A percentile compares a stretch with the other conserved stretches of the same genome.
Evolutionary conservation across 371 early-diverging fungal genomes (phyloP).

Genomic region (Rhizopus sp.): DNA sequence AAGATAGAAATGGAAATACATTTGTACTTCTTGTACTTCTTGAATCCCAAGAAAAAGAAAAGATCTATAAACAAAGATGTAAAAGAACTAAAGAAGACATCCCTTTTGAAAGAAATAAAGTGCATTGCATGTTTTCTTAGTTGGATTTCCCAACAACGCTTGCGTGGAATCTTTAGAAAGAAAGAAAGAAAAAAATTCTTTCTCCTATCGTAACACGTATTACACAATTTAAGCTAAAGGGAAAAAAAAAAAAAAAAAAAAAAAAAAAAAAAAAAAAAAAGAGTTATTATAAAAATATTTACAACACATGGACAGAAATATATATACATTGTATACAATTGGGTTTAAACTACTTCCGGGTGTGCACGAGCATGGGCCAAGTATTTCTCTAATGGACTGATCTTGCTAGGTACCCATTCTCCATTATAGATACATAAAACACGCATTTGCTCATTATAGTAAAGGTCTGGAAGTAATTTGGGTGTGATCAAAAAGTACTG

Average conservation of each 20-base stretch:
- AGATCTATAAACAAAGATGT: too few relatives aligned
- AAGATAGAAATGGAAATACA: neutral
- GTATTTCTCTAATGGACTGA: slow-evolving; percentile 35
- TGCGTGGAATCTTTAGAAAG: neutral
- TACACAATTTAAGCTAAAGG: neutral
- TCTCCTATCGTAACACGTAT: neutral
- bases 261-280: neutral
- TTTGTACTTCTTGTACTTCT: too few relatives aligned
- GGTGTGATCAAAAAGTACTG: slow-evolving; percentile 99
- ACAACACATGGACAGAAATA: neutral
- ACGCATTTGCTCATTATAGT: slow-evolving; percentile 91
- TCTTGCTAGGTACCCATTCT: slow-evolving; percentile 76
- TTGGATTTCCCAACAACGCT: neutral
- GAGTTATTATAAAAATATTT: neutral
- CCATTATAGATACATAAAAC: slow-evolving; percentile 95
- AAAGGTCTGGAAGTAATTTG: slow-evolving; percentile 95
- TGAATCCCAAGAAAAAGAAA: neutral
- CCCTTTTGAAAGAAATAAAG: neutral
- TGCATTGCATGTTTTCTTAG: neutral
- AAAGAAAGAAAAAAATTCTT: neutral
- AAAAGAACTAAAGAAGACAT: neutral
- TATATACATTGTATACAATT: too few relatives aligned
- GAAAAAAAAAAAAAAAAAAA: too few relatives aligned
- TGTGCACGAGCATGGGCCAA: slow-evolving; percentile 22
- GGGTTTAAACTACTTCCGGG: neutral